Evolutionary conservation across 352 stramenopile genomes (phyloP), one percentile per base, ranked within the genome.

Genomic region (Phytopythium aichiense): DNA sequence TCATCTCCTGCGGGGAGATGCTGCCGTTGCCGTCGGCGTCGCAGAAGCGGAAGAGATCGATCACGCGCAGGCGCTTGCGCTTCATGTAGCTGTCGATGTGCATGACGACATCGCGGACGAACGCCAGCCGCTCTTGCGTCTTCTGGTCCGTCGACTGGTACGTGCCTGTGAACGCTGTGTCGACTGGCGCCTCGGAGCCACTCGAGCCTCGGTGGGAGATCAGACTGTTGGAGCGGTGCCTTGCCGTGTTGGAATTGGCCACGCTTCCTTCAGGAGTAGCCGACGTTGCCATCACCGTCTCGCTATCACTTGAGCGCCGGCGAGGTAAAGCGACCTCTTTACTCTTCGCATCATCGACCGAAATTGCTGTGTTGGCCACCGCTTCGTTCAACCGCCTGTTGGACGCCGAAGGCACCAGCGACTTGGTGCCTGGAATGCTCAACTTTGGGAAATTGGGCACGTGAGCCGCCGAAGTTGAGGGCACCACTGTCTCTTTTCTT

Each of bases 11-110:
- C 2, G 79, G 74, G 30, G 84, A 92, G 58, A 94, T 94, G 46
- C 78, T 90, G 9, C 79, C 81, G 42, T 90, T 92, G 46, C 81
- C 76, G 49, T 95, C 84, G 2, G 82, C 76, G 52, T 95, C 86
- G 28, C 84, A 95, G 56, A 90, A 93, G n/a, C 82, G 84, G 61
- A 93, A 93, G 23, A 95, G 71, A 51, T 93, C 87, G 67, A 93
- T 92, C 33, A 93, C 83, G 11, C 83, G 84, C 25, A 95, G 66
- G 12, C 79, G 86, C 66, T 93, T 95, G 49, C 84, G 82, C 64
- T 89, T 90, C 73, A 95, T 89, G 74, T 92, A 91, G 38, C 68
- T 75, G 58, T 93, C 86, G 55, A 95, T 95, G 18, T 84, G 86
- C 51, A 83, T 71, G 18, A 92, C 84, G 35, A 95, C 79, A 35